These are phyloP conservation scores for Ophiostoma sp. DNA, from an alignment of 2,329 filamentous ascomycete genomes.

Conservation along the genomic window DNA sequence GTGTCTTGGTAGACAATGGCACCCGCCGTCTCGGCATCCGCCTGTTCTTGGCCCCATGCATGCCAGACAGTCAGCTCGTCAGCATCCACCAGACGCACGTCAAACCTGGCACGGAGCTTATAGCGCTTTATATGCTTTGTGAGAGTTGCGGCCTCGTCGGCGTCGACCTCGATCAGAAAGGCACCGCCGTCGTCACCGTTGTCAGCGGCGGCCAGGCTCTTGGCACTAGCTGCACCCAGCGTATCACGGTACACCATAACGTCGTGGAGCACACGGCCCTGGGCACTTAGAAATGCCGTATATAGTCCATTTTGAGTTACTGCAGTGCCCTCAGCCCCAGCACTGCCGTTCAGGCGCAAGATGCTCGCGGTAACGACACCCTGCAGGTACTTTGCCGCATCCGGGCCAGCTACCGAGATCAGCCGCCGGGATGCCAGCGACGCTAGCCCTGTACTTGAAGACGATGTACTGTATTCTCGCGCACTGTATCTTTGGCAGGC, in stretches of 20 bases:
- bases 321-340: conserved; percentile 28
- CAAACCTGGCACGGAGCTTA: conserved; percentile 76
- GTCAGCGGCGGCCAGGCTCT: conserved; percentile 22
- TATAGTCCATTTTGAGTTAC: conserved; percentile 55
- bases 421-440: conserved; percentile 68
- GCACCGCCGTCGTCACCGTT: conserved; percentile 34
- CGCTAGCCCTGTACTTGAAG: conserved; percentile 40
- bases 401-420: conserved; percentile 70
- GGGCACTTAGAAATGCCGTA: conserved; percentile 77
- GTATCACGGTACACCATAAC: conserved; percentile 75
- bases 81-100: conserved; percentile 58
- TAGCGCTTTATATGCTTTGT: conserved; percentile 74
- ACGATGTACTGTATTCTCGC: conserved; percentile 16
- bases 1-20: conserved; percentile 44
- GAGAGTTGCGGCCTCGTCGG: conserved; percentile 55
- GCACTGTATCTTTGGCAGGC: not conserved
- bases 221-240: conserved; percentile 26
- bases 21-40: conserved; percentile 4
- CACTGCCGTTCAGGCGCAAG: conserved; percentile 33
- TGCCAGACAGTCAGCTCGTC: conserved; percentile 67
- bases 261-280: conserved; percentile 79
- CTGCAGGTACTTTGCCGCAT: conserved; percentile 80
- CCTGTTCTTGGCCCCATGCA: conserved; percentile 56
- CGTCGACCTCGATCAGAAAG: conserved; percentile 81
- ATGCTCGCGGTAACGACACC: conserved; percentile 76